Percentiles rank a stretch among this genome's conserved stretches.
phyloP scores from a whole-genome alignment of 2,329 filamentous ascomycete genomes.

The Aspergillus sclerotialis region DNA sequence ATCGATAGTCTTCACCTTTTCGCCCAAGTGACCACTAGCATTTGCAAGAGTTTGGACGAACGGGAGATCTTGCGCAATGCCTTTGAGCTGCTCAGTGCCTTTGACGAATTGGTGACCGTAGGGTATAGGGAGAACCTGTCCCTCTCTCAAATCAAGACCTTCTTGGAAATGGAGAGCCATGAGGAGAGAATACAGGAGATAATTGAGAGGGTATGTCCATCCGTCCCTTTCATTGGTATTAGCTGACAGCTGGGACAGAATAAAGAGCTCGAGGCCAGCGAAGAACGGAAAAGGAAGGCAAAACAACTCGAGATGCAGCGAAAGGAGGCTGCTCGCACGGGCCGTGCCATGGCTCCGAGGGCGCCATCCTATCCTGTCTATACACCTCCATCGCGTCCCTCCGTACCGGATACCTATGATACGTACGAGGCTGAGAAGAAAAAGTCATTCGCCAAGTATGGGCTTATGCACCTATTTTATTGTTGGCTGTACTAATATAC shows the following conservation, averaged over 20 bases:
- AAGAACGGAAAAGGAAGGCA: slow-evolving; percentile 96
- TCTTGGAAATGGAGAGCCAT: slow-evolving; percentile 98
- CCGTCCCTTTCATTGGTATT: slow-evolving; percentile 12
- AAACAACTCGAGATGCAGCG: slow-evolving; percentile 99
- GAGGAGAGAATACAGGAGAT: slow-evolving; percentile 99
- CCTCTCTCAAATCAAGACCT: slow-evolving; percentile 96
- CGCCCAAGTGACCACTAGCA: slow-evolving; percentile 91
- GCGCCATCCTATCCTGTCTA: slow-evolving; percentile 84
- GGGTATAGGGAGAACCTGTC: slow-evolving; percentile 96
- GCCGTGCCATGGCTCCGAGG: slow-evolving; percentile 60
- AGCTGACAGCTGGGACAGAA: slow-evolving; percentile 56
- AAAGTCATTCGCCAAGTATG: slow-evolving; percentile 74
- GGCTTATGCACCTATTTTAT: slow-evolving; percentile 3
- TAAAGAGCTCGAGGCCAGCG: slow-evolving; percentile 96
- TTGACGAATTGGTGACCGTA: slow-evolving; percentile 92
- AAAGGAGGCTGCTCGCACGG: slow-evolving; percentile 81
- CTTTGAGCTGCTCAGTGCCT: slow-evolving; percentile 91
- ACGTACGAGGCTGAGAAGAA: slow-evolving; percentile 97
- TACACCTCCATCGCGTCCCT: slow-evolving; percentile 68
- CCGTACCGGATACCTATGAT: slow-evolving; percentile 77
- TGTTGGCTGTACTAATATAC: slow-evolving; percentile 16
- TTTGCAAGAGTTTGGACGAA: slow-evolving; percentile 94
- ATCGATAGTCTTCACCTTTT: slow-evolving; percentile 98
- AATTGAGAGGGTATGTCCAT: slow-evolving; percentile 65
- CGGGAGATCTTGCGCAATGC: slow-evolving; percentile 91